Conservation (phyloP, 768 basidiomycete genomes). For the Symmetrospora coprosmae region DNA sequence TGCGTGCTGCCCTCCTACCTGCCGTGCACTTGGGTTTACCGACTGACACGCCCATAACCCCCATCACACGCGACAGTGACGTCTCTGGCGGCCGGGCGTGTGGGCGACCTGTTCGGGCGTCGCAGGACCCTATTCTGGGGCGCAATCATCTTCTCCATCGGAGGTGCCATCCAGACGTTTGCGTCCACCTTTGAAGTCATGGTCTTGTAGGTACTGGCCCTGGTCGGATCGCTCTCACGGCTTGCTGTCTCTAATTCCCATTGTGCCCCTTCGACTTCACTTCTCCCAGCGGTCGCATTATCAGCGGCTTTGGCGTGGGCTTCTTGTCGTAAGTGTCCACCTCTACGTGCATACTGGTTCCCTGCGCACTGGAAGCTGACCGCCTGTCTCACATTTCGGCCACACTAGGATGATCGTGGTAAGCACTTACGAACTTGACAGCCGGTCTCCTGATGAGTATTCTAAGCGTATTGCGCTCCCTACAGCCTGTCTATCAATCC, state of each 20-base stretch:
- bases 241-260: too few relatives aligned
- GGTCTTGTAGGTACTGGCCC: too few relatives aligned
- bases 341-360: too few relatives aligned
- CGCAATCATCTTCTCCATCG: constrained; percentile 67
- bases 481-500: constrained; percentile 88
- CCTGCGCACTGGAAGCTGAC: background rate
- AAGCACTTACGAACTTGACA: too few relatives aligned
- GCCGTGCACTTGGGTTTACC: background rate
- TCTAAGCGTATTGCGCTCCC: too few relatives aligned
- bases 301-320: constrained; percentile 81
- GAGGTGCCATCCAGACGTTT: constrained; percentile 67
- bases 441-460: too few relatives aligned
- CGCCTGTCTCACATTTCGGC: background rate
- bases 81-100: constrained; percentile 69
- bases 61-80: constrained; percentile 55
- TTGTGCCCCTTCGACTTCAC: too few relatives aligned
- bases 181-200: constrained; percentile 64
- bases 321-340: constrained; percentile 55
- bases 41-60: background rate
- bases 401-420: constrained; percentile 80
- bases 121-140: constrained; percentile 70
- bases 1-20: constrained; percentile 38
- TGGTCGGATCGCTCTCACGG: too few relatives aligned
- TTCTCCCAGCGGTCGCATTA: constrained; percentile 62
- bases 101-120: constrained; percentile 75